These are phyloP conservation scores for Malus domestica DNA, from an alignment of 306 rosid species.

Conservation along the genomic window DNA sequence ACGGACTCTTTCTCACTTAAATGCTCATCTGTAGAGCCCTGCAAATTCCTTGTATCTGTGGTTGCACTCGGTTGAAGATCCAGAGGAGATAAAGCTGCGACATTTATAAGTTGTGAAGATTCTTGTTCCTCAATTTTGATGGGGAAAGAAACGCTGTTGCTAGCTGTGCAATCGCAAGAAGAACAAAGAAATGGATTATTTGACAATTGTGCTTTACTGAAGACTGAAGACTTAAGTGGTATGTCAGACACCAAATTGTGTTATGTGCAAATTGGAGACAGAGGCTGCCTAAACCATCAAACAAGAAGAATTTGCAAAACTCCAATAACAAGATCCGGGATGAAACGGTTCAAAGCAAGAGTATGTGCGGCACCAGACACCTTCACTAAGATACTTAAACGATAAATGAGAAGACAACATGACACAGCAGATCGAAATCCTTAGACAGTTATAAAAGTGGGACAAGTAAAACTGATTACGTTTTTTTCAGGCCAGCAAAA, in stretches of 20 bases:
- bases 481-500: background rate
- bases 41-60: slow-evolving; percentile 18
- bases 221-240: background rate
- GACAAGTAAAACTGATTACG: background rate
- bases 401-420: background rate
- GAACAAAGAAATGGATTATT: background rate
- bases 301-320: background rate
- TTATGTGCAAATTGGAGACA: background rate
- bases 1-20: background rate
- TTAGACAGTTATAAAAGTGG: background rate
- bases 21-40: slow-evolving; percentile 7
- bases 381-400: background rate
- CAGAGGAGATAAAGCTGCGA: slow-evolving; percentile 4
- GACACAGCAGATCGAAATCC: background rate
- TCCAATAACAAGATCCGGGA: background rate
- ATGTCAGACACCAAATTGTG: background rate
- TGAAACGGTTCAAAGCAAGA: background rate
- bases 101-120: background rate
- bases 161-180: slow-evolving; percentile 11
- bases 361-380: background rate
- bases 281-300: background rate
- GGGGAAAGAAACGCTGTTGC: background rate
- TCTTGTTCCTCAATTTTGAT: slow-evolving; percentile 13
- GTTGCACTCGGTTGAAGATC: slow-evolving; percentile 16
- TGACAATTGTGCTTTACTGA: background rate